phyloP scores from a whole-genome alignment of 2,329 filamentous ascomycete species.

The Colletotrichum viniferum region DNA sequence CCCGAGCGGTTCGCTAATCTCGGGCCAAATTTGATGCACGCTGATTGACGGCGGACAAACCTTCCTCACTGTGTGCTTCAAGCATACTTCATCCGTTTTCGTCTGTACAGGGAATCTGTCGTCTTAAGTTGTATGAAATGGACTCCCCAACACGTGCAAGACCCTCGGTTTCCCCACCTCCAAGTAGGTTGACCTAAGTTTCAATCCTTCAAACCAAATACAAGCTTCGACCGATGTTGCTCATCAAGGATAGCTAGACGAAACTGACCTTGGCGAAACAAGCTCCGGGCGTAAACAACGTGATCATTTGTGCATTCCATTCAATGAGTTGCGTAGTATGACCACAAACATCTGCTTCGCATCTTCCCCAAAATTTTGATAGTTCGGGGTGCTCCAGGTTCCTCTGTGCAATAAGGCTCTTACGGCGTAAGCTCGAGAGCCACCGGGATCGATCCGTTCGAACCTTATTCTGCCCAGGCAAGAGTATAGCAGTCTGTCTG shows the following conservation, averaged over 20 bases:
- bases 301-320: background rate
- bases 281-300: background rate
- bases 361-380: background rate
- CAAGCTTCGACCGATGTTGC: background rate
- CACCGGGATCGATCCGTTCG: background rate
- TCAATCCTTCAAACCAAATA: background rate
- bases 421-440: background rate
- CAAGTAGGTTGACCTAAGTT: background rate
- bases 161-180: background rate
- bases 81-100: background rate
- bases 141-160: background rate
- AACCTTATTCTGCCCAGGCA: background rate
- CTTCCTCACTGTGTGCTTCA: background rate
- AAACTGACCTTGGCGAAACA: background rate
- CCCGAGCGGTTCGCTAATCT: background rate
- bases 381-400: background rate
- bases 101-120: background rate
- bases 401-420: background rate
- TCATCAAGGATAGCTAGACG: background rate
- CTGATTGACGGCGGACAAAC: background rate
- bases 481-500: background rate
- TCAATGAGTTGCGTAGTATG: background rate
- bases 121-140: background rate
- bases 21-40: accelerated
- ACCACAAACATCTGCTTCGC: background rate